These are phyloP conservation scores for Vitis cinerea DNA, from an alignment of 164 flowering plant genomes.

Conservation along the genomic window DNA sequence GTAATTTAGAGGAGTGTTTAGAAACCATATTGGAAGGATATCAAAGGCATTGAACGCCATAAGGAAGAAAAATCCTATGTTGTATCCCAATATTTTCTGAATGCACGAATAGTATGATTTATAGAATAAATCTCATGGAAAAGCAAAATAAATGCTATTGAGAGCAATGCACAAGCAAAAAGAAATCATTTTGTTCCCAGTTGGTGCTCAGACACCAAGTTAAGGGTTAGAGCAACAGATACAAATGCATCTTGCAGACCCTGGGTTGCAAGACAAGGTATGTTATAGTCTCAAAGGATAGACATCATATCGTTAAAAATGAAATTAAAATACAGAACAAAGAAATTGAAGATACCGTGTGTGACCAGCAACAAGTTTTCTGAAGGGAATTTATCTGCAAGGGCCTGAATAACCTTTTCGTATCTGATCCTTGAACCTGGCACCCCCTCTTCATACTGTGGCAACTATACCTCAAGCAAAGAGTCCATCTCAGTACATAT, in stretches of 20 bases:
- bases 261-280: too few relatives aligned
- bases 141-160: too few relatives aligned
- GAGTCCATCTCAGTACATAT: slow-evolving; percentile 1
- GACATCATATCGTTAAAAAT: neutral
- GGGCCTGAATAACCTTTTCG: slow-evolving; percentile 39
- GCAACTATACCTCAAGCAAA: slow-evolving; percentile 46
- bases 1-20: neutral
- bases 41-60: neutral
- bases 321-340: slow-evolving; percentile 7
- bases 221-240: too few relatives aligned
- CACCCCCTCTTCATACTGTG: slow-evolving; percentile 67
- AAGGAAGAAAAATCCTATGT: neutral
- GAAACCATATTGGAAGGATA: neutral
- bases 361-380: slow-evolving; percentile 83
- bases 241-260: too few relatives aligned
- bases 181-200: too few relatives aligned
- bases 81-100: too few relatives aligned
- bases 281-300: too few relatives aligned
- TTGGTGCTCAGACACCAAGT: too few relatives aligned
- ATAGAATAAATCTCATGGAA: too few relatives aligned
- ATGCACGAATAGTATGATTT: too few relatives aligned
- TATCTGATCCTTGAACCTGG: slow-evolving; percentile 55
- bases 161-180: too few relatives aligned
- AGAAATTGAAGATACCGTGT: slow-evolving; percentile 45
- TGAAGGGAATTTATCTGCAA: slow-evolving; percentile 73